phyloP scores from a whole-genome alignment of 305 asterid genomes.

The Plantago coronopus region DNA sequence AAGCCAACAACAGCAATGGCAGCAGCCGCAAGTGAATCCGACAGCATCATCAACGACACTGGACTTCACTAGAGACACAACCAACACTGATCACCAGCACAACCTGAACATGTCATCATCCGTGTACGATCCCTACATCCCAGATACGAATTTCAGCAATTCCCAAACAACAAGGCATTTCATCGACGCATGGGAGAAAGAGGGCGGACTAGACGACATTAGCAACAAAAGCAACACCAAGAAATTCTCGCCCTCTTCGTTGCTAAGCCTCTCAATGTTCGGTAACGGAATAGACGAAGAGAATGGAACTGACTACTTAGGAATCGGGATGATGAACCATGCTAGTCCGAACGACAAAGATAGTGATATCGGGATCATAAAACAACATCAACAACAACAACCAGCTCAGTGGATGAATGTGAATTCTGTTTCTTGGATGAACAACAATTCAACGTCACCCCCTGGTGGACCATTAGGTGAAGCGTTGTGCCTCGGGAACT shows the following conservation, averaged over 20 bases:
- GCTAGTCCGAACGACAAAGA: not conserved
- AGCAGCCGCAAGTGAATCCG: constrained; percentile 14
- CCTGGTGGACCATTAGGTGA: constrained; percentile 81
- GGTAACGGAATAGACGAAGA: constrained; percentile 32
- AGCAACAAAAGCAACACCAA: not conserved
- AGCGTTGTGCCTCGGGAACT: constrained; percentile 55
- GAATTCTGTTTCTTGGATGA: constrained; percentile 42
- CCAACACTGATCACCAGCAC: not conserved
- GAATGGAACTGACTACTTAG: constrained; percentile 16
- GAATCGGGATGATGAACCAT: constrained; percentile 14
- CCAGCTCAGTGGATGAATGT: constrained; percentile 20
- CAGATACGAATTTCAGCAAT: constrained; percentile 3
- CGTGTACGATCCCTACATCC: constrained; percentile 16
- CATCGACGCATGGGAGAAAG: constrained; percentile 48
- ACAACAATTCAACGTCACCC: constrained; percentile 18
- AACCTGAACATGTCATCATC: not conserved
- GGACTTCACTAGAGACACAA: not conserved
- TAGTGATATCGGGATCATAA: no score
- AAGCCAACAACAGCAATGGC: constrained; percentile 18
- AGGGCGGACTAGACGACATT: not conserved
- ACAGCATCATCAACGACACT: constrained; percentile 27
- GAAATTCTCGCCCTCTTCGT: constrained; percentile 34
- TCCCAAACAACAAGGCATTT: constrained; percentile 39
- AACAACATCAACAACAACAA: no score
- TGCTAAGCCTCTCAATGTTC: constrained; percentile 46